Evolutionary conservation across 1,284 basidiomycete genomes (phyloP), one percentile per base, ranked within the genome.

Genomic region (Sanghuangporus sanghuang): DNA sequence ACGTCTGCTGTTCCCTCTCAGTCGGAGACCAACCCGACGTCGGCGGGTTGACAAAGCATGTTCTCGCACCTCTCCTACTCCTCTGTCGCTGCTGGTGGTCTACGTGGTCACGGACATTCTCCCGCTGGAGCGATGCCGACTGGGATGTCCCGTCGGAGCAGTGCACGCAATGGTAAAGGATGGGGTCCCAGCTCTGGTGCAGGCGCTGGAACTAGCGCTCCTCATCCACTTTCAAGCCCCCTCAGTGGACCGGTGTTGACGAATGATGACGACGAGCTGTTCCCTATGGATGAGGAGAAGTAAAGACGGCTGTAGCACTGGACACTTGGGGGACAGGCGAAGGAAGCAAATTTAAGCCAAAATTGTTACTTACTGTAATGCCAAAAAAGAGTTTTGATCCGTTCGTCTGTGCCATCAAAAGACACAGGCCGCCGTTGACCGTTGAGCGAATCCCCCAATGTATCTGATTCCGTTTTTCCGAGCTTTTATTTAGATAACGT

Each of bases 191-290:
- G 59, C 12, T n/a, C 44, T 7, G 44, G 44, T n/a, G 44, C 21
- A 46, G 44, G 44, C 16, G 44, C 16, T n/a, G 44, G 44, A 7
- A n/a, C 44, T 18, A 18, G 44, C 21, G 44, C 21, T 46, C 60
- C 64, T 16, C 66, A 66, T 50, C 62, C 68, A 16, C 62, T 67
- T 55, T 68, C 69, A 62, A 85, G 85, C 67, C 84, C 85, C 59
- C 72, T 86, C 64, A 84, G 83, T 68, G 76, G 82, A 61, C 85
- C 85, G 5, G 81, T 82, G 62, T 73, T 81, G 39, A 83, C 79
- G 23, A 79, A 84, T 67, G 84, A 88, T 67, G 87, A 89, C 69
- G 85, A 85, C 67, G 84, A 84, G 57, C 73, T 90, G 69, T 89
- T 89, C 71, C 78, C 78, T 68, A 85, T 90, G 85, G 87, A 89